A percentile compares a stretch with the other conserved stretches of the same genome.
Evolutionary conservation across 805 yeast species (phyloP).

Genomic region (Blastobotrys mokoenaii): DNA sequence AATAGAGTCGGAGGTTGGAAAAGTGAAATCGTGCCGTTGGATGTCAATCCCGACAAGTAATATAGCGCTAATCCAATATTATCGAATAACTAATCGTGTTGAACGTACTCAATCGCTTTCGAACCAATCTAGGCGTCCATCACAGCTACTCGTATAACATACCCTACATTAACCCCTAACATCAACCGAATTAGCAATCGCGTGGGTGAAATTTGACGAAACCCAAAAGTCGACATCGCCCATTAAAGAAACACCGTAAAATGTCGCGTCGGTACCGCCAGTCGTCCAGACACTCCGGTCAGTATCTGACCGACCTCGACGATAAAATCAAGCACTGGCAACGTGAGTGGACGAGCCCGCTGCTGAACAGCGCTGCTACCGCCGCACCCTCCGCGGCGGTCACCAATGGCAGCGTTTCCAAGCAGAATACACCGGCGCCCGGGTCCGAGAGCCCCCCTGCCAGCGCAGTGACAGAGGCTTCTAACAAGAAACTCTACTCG

Average conservation of each 20-base stretch:
- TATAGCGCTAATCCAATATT: no score
- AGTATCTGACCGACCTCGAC: constrained; percentile 15
- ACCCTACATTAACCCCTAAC: neutral
- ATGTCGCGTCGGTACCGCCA: constrained; percentile 14
- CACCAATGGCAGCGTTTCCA: neutral
- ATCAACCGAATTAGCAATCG: no score
- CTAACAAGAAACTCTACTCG: constrained; percentile 11
- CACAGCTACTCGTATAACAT: no score
- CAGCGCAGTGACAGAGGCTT: constrained; percentile 12
- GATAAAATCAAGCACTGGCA: constrained; percentile 26
- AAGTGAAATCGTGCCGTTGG: no score
- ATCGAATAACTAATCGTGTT: no score
- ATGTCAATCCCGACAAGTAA: no score
- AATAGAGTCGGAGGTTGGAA: no score
- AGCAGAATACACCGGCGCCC: constrained; percentile 4
- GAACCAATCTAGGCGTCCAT: no score
- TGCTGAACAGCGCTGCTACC: no score
- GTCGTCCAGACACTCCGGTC: constrained; percentile 13
- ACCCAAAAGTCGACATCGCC: constrained; percentile 1
- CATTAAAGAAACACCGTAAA: neutral
- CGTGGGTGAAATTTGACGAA: neutral
- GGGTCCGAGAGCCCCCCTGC: constrained; percentile 3
- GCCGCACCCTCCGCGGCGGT: no score
- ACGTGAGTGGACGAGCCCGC: constrained; percentile 22
- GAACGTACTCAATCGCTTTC: no score